Percentiles rank a stretch among this genome's conserved stretches.
These are phyloP conservation scores for Cytospora piceicola DNA, from an alignment of 2,329 filamentous ascomycete species.

Conservation along the genomic window DNA sequence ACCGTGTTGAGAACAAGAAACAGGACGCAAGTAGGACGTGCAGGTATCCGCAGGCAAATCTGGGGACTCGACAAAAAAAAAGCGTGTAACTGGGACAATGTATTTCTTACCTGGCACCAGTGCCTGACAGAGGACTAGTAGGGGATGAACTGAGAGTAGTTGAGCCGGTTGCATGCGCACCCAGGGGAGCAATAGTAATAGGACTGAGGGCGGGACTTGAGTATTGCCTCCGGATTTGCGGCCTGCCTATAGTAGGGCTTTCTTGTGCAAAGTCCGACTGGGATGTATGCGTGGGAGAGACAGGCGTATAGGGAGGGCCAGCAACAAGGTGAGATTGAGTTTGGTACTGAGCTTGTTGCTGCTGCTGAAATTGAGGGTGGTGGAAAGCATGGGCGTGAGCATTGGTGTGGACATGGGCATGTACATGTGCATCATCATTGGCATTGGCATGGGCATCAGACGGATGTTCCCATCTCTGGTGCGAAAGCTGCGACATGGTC, in stretches of 20 bases:
- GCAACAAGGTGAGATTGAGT: conserved; percentile 11
- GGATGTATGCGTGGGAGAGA: conserved; percentile 25
- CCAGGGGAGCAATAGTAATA: conserved; percentile 36
- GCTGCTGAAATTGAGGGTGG: conserved; percentile 26
- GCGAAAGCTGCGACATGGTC: conserved; percentile 59
- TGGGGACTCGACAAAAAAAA: background rate
- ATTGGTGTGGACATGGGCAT: background rate
- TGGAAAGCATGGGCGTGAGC: conserved; percentile 12
- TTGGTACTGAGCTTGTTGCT: conserved; percentile 31
- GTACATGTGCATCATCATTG: conserved; percentile 2
- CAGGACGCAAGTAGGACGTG: conserved; percentile 2
- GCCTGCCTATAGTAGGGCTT: conserved; percentile 52
- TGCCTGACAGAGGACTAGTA: conserved; percentile 29
- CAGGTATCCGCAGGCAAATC: conserved; percentile 10
- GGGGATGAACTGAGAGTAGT: conserved; percentile 21
- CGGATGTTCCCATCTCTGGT: conserved; percentile 49
- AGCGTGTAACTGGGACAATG: conserved; percentile 9
- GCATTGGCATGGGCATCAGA: conserved; percentile 37
- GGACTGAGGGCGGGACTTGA: conserved; percentile 32
- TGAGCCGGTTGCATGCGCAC: conserved; percentile 32
- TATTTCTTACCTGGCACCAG: conserved; percentile 34
- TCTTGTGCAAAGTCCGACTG: conserved; percentile 42
- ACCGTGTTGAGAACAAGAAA: conserved; percentile 15
- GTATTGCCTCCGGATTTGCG: conserved; percentile 32
- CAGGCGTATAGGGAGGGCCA: conserved; percentile 26